A percentile compares a stretch with the other conserved stretches of the same genome.
These are phyloP conservation scores for Penicillium soppii DNA, from an alignment of 495 filamentous ascomycete genomes.

Conservation along the genomic window DNA sequence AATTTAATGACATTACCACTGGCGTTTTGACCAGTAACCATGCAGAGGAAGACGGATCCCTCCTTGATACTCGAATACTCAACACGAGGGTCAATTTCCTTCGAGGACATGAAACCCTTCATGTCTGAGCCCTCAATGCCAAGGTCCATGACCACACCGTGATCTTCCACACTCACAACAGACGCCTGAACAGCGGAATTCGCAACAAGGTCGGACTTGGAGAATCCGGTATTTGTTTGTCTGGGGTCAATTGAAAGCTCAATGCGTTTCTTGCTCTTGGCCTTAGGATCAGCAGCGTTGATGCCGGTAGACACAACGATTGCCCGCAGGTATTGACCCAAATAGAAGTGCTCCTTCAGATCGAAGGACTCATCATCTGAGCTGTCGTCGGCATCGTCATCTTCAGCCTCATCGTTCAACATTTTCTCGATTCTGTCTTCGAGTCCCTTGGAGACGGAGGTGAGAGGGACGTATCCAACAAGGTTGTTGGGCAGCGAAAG, in stretches of 20 bases:
- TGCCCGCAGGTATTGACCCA: constrained; percentile 88
- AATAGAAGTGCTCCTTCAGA: constrained; percentile 66
- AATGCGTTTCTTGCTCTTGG: constrained; percentile 75
- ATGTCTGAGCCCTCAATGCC: constrained; percentile 65
- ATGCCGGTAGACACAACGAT: constrained; percentile 71
- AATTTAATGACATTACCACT: constrained; percentile 85
- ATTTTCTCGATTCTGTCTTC: constrained; percentile 66
- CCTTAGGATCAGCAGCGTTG: constrained; percentile 51
- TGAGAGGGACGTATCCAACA: constrained; percentile 83
- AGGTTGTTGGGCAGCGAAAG: constrained; percentile 90
- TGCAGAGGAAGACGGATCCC: constrained; percentile 80
- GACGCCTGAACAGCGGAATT: constrained; percentile 82
- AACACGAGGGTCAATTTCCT: constrained; percentile 65
- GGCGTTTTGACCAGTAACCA: constrained; percentile 70
- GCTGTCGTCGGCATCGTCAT: constrained; percentile 48
- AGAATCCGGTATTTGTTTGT: constrained; percentile 71
- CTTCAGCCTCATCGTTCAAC: constrained; percentile 55
- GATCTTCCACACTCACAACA: constrained; percentile 87
- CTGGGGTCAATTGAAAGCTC: constrained; percentile 79
- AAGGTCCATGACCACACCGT: constrained; percentile 91
- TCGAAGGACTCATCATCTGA: constrained; percentile 61
- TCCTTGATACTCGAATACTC: constrained; percentile 65
- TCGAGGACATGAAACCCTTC: constrained; percentile 85
- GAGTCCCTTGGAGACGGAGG: constrained; percentile 76
- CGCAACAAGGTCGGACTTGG: constrained; percentile 64